A percentile compares a stretch with the other conserved stretches of the same genome.
Conservation (phyloP, 2,329 filamentous ascomycete species). For the Pestalotiopsis sp. region DNA sequence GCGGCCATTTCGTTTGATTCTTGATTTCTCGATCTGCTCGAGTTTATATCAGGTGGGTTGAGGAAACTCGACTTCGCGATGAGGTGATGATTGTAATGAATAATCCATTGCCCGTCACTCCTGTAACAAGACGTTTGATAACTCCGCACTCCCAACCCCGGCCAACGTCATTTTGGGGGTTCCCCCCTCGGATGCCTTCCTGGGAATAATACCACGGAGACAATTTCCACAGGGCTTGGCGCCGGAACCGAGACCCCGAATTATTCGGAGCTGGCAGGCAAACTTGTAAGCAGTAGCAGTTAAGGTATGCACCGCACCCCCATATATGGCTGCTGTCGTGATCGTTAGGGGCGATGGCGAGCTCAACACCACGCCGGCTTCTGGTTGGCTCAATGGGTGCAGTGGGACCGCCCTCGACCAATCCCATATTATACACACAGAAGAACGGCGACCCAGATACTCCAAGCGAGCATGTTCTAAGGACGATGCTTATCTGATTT, state of each 20-base stretch:
- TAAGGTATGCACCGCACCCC: background rate
- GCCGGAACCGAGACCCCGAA: background rate
- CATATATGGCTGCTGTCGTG: conserved; percentile 6
- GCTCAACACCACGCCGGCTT: background rate
- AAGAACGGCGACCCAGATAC: background rate
- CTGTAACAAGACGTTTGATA: background rate
- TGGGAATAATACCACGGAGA: background rate
- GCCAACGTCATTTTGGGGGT: background rate
- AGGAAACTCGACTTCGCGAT: background rate
- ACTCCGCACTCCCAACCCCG: background rate
- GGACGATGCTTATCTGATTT: background rate
- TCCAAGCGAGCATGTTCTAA: background rate
- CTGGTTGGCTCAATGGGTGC: background rate
- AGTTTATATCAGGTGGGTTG: background rate
- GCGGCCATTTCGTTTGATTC: conserved; percentile 19
- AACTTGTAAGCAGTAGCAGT: background rate
- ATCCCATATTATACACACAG: background rate
- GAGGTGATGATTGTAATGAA: background rate
- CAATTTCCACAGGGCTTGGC: conserved; percentile 6
- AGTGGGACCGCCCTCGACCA: conserved; percentile 1
- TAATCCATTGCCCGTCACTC: background rate
- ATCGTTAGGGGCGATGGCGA: conserved; percentile 9
- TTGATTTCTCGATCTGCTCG: background rate
- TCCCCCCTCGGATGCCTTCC: background rate
- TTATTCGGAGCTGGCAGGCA: background rate